A percentile compares a stretch with the other conserved stretches of the same genome.
These are phyloP conservation scores for Panicum miliaceum DNA, from an alignment of 176 grass and related monocot genomes.

Conservation along the genomic window DNA sequence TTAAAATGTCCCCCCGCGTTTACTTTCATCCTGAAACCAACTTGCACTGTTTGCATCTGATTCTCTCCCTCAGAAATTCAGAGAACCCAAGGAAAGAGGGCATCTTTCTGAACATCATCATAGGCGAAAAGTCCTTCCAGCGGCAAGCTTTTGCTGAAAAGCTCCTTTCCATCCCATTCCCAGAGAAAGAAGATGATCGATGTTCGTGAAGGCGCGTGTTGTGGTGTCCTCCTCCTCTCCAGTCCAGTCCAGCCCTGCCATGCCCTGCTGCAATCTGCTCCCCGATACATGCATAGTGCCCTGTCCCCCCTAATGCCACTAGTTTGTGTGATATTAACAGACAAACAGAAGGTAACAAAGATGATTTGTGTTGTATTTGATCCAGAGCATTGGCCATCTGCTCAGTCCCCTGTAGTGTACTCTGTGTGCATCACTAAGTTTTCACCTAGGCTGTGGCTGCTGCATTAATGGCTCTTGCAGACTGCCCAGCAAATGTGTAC, in stretches of 20 bases:
- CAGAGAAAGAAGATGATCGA: background rate
- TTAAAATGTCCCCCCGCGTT: background rate
- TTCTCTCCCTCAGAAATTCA: background rate
- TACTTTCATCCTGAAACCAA: background rate
- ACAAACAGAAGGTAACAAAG: constrained; percentile 6
- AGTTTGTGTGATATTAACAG: constrained; percentile 9
- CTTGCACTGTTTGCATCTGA: background rate
- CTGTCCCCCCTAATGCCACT: background rate
- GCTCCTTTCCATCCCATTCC: constrained; percentile 13
- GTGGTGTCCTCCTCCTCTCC: constrained; percentile 2
- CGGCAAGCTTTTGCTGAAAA: constrained; percentile 17
- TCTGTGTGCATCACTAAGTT: background rate
- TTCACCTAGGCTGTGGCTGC: background rate
- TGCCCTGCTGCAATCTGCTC: constrained; percentile 20
- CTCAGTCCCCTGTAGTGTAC: constrained; percentile 15
- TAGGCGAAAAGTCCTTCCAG: constrained; percentile 4
- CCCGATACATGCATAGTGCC: constrained; percentile 29
- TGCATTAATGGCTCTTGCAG: constrained; percentile 25
- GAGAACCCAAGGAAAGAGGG: background rate
- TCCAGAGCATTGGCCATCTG: constrained; percentile 5
- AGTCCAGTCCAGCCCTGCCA: background rate
- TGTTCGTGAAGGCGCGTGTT: background rate
- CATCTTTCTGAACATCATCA: background rate
- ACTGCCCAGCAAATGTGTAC: constrained; percentile 19
- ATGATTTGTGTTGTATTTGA: background rate